phyloP scores from a whole-genome alignment of 352 stramenopile genomes.

The Pythium oligandrum region DNA sequence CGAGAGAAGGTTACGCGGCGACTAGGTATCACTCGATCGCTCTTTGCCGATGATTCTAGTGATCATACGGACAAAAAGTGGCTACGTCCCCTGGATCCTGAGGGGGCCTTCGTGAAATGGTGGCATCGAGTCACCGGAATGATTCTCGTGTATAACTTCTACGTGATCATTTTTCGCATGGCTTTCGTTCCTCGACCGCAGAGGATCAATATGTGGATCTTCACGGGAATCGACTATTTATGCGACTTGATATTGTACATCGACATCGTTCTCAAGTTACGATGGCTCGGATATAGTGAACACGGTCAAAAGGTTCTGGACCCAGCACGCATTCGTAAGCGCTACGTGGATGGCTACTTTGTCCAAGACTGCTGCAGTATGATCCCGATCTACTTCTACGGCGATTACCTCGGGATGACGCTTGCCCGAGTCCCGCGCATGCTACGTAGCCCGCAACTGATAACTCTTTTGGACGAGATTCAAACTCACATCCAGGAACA shows the following conservation, averaged over 20 bases:
- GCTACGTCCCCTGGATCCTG: conserved; percentile 33
- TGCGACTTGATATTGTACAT: conserved; percentile 19
- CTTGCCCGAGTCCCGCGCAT: conserved; percentile 19
- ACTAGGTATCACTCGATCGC: conserved; percentile 34
- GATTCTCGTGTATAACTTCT: conserved; percentile 40
- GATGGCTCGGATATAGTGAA: conserved; percentile 15
- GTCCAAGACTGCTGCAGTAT: conserved; percentile 27
- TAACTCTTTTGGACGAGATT: conserved; percentile 17
- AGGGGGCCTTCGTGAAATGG: conserved; percentile 36
- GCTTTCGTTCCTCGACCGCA: conserved; percentile 18
- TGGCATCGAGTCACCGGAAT: conserved; percentile 48
- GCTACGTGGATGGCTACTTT: conserved; percentile 17
- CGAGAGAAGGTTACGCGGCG: conserved; percentile 41
- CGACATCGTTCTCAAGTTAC: conserved; percentile 18
- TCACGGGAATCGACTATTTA: conserved; percentile 18
- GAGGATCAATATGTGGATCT: neutral
- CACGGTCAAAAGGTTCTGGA: conserved; percentile 22
- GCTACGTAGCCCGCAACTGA: conserved; percentile 20
- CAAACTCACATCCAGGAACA: conserved; percentile 21
- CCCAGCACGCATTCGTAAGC: conserved; percentile 11
- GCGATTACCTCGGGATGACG: conserved; percentile 16
- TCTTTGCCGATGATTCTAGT: conserved; percentile 39
- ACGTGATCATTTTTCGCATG: conserved; percentile 25
- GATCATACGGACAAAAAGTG: conserved; percentile 20
- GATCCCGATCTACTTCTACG: conserved; percentile 17